Base-by-base conservation (phyloP, 352 stramenopile species). In the Phytopythium cucurbitacearum region DNA sequence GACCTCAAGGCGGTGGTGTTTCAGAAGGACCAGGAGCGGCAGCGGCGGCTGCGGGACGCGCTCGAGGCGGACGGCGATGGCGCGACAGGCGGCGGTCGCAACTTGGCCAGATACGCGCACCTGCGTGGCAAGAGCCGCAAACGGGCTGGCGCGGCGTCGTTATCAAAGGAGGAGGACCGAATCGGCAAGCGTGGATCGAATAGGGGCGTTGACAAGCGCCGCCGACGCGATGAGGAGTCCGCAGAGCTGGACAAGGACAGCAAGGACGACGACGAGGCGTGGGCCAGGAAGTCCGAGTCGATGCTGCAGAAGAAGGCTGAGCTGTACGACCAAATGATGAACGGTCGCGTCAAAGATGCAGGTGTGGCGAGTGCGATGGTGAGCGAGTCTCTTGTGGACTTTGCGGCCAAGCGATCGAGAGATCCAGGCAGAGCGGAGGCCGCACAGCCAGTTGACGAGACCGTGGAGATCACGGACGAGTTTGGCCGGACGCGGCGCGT, bases 1-100 rank as follows among this genome's bases (percentile, higher is more conserved):
- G 86, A 90, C 38, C 71, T 96, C 49, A 90, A 89, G 50, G 82
- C 85, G 1, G 67, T 91, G 15, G 80, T 94, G 10, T 94, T 84
- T 48, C 69, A 87, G 60, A 94, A 94, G 56, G 80, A 91, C 36
- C 74, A 94, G 57, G 81, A 94, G 59, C 69, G 71, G 6, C 73
- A 87, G 45, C 76, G 71, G 45, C 73, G 80, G 1, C 65, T 84
- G 40, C 69, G 73, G 16, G 56, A 70, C 9, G 65, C 81, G 5
- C 53, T 61, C 16, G 72, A 71, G 21, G 56, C 50, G 32, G 51
- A 62, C 28, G 57, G 56, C 35, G 44, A 65, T 13, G 53, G 59
- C 12, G 53, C 48, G 0, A 45, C 6, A 3, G 37, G 8, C 16
- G 8, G 13, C 15, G 40, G 13, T 12, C 13, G 34, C 15, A 28